Conservation (phyloP, 2,329 filamentous ascomycete species). For the Fulvia fulva region DNA sequence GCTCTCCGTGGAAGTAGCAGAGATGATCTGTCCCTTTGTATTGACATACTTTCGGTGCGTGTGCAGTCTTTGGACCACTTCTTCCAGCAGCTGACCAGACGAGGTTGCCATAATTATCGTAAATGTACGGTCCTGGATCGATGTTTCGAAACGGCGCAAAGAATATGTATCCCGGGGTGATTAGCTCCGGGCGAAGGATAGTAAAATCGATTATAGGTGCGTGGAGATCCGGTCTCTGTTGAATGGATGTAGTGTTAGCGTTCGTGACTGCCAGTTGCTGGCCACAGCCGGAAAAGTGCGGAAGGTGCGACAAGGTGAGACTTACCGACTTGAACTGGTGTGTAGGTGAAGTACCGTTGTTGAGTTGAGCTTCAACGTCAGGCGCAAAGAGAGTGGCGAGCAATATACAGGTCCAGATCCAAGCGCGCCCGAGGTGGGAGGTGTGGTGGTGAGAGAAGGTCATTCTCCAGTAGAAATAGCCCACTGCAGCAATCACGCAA, state of each 20-base stretch:
- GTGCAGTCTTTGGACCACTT: conserved; percentile 47
- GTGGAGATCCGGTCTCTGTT: conserved; percentile 38
- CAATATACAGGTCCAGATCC: not conserved
- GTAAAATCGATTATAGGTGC: conserved; percentile 35
- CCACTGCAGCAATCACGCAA: conserved; percentile 13
- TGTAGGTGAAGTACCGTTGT: conserved; percentile 35
- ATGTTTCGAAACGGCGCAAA: conserved; percentile 48
- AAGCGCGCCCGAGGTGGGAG: not conserved
- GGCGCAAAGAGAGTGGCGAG: conserved; percentile 7
- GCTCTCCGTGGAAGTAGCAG: conserved; percentile 52
- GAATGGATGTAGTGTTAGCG: conserved; percentile 7
- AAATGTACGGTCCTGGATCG: conserved; percentile 50
- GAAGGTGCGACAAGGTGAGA: conserved; percentile 1
- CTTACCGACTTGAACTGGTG: conserved; percentile 35
- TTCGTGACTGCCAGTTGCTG: conserved; percentile 4
- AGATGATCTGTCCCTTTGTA: conserved; percentile 48
- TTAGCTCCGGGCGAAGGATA: conserved; percentile 32
- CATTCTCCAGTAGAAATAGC: not conserved
- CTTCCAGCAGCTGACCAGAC: conserved; percentile 50
- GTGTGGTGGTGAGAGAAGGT: not conserved
- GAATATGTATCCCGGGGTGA: conserved; percentile 49
- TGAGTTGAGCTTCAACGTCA: conserved; percentile 22
- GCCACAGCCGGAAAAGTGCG: not conserved
- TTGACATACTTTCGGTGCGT: conserved; percentile 47
- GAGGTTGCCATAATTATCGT: conserved; percentile 49